Evolutionary conservation across 805 yeast species (phyloP).

Genomic region (Monosporozyma servazzii): DNA sequence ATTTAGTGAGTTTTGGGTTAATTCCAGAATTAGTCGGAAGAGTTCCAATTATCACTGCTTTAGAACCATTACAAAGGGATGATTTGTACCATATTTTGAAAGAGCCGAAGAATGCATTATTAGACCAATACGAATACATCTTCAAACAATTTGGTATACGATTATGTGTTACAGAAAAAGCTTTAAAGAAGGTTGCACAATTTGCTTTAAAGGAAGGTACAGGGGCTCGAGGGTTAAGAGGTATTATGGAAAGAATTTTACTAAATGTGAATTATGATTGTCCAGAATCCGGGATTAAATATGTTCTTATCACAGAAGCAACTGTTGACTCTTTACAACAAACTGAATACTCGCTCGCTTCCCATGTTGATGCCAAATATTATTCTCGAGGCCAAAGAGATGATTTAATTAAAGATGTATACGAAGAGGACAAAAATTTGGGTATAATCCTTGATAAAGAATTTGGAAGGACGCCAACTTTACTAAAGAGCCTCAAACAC

Average conservation of each 20-base stretch:
- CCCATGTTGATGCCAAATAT: slow-evolving; percentile 34
- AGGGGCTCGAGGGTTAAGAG: slow-evolving; percentile 53
- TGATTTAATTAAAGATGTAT: slow-evolving; percentile 34
- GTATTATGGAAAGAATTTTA: slow-evolving; percentile 44
- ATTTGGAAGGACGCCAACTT: slow-evolving; percentile 9
- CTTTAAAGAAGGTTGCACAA: slow-evolving; percentile 40
- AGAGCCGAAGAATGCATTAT: slow-evolving; percentile 47
- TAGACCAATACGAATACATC: slow-evolving; percentile 45
- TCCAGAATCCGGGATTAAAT: slow-evolving; percentile 47
- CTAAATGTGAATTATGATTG: slow-evolving; percentile 48
- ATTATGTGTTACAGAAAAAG: slow-evolving; percentile 40
- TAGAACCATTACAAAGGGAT: slow-evolving; percentile 36
- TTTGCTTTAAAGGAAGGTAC: slow-evolving; percentile 45
- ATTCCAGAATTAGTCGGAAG: slow-evolving; percentile 55
- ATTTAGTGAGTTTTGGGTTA: slow-evolving; percentile 43
- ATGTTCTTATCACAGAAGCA: slow-evolving; percentile 39
- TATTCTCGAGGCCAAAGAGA: slow-evolving; percentile 38
- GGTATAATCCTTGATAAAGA: slow-evolving; percentile 30
- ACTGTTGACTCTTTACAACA: slow-evolving; percentile 35
- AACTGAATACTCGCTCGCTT: slow-evolving; percentile 24
- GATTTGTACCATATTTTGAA: slow-evolving; percentile 42
- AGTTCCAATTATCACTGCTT: slow-evolving; percentile 44
- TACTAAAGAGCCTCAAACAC: slow-evolving; percentile 1
- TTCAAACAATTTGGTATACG: slow-evolving; percentile 45
- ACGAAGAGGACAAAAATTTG: slow-evolving; percentile 34